phyloP scores from a whole-genome alignment of 352 stramenopile genomes.

The Saprolegnia parasitica region DNA sequence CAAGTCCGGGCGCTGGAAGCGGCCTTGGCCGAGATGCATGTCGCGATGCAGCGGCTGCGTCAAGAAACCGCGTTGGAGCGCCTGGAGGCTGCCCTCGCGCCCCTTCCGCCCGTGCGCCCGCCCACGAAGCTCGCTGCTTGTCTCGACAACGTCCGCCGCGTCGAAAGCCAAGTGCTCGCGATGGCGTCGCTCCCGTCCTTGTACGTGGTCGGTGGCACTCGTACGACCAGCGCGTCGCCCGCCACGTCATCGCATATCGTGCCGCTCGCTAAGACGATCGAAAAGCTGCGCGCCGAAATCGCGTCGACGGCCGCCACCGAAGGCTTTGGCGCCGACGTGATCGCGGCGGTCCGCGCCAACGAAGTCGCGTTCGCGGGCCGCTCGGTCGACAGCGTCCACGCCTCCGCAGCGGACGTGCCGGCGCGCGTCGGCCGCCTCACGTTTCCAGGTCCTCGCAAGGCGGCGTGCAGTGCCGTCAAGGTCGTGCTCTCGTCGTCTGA shows the following conservation, averaged over 20 bases:
- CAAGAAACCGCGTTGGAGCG: slow-evolving; percentile 10
- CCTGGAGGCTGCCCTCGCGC: not conserved
- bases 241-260: not conserved
- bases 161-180: slow-evolving; percentile 1
- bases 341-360: not conserved
- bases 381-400: not conserved
- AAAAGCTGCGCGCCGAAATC: not conserved
- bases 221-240: not conserved
- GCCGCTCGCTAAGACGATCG: slow-evolving; percentile 5
- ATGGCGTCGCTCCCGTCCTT: slow-evolving; percentile 8
- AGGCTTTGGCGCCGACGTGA: not conserved
- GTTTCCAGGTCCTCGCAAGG: not conserved
- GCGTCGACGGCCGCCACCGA: not conserved
- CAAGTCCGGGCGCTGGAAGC: not conserved
- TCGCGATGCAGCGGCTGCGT: not conserved
- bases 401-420: not conserved
- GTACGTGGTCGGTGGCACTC: slow-evolving; percentile 9
- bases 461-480: not conserved
- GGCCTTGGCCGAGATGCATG: slow-evolving; percentile 8
- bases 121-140: not conserved
- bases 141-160: not conserved
- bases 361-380: slow-evolving; percentile 26
- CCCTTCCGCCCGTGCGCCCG: not conserved
- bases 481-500: slow-evolving; percentile 22
- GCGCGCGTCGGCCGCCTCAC: slow-evolving; percentile 10